Percentiles rank a stretch among this genome's conserved stretches.
These are phyloP conservation scores for Talaromyces sp. DNA, from an alignment of 2,329 filamentous ascomycete species.

Conservation along the genomic window DNA sequence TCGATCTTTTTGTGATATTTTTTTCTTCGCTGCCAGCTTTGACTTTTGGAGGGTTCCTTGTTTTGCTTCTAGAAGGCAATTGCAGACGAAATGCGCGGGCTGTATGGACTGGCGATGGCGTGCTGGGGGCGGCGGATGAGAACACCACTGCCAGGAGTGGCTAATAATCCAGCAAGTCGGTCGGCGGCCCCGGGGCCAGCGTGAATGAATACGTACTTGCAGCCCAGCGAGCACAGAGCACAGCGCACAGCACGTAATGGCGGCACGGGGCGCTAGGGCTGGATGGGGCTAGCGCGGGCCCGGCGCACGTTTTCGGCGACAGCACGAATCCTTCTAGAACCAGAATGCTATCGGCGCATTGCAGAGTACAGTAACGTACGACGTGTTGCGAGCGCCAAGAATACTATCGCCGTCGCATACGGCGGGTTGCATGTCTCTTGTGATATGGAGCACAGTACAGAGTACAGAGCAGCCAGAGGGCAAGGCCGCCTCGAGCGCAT, in stretches of 20 bases:
- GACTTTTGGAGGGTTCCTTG: background rate
- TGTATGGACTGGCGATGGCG: slow-evolving; percentile 11
- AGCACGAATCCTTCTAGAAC: background rate
- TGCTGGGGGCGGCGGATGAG: background rate
- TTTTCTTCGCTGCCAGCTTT: background rate
- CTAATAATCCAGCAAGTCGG: background rate
- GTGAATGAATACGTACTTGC: too few relatives aligned
- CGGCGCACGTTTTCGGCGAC: background rate
- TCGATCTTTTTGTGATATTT: background rate
- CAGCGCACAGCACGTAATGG: background rate
- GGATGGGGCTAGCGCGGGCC: background rate
- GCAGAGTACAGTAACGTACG: too few relatives aligned
- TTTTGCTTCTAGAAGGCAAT: background rate
- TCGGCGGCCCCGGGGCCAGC: background rate
- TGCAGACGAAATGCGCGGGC: background rate
- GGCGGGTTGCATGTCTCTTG: too few relatives aligned
- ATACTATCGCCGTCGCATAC: background rate
- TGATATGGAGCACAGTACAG: too few relatives aligned
- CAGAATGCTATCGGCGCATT: too few relatives aligned
- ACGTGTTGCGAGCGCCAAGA: too few relatives aligned
- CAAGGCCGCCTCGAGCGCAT: too few relatives aligned
- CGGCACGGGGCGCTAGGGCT: background rate
- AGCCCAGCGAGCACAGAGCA: too few relatives aligned
- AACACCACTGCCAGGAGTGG: too few relatives aligned
- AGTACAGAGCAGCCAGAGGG: too few relatives aligned